Evolutionary conservation across 768 basidiomycete species (phyloP).

Genomic region (Russula virescens): DNA sequence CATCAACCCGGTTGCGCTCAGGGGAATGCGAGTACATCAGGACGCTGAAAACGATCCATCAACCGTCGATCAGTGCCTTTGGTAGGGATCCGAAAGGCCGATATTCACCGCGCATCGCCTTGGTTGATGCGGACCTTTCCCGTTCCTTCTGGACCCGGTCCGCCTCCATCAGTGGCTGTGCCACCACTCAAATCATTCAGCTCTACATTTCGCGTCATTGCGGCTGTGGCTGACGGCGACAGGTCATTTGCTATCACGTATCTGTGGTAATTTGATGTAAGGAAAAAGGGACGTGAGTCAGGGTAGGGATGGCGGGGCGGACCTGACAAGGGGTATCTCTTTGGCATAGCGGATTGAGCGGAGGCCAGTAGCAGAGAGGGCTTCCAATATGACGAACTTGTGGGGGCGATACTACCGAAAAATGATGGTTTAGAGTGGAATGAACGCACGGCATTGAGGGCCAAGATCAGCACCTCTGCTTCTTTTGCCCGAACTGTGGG

Average conservation of each 20-base stretch:
- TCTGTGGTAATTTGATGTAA: constrained; percentile 37
- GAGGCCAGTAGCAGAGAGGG: constrained; percentile 92
- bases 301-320: constrained; percentile 25
- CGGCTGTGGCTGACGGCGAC: constrained; percentile 72
- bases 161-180: constrained; percentile 20
- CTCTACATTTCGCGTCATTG: constrained; percentile 81
- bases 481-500: constrained; percentile 1
- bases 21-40: constrained; percentile 88
- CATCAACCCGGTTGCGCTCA: constrained; percentile 72
- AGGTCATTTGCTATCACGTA: constrained; percentile 94
- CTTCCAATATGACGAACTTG: constrained; percentile 80
- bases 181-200: constrained; percentile 64
- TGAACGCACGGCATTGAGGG: background rate
- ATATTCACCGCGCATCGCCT: constrained; percentile 84
- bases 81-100: background rate
- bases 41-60: constrained; percentile 41
- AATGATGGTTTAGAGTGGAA: background rate
- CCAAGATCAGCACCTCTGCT: constrained; percentile 12
- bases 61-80: background rate
- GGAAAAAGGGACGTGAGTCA: background rate
- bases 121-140: constrained; percentile 76
- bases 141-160: constrained; percentile 5
- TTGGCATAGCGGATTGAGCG: constrained; percentile 96
- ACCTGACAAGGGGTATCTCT: constrained; percentile 91
- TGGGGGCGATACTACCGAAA: constrained; percentile 48